Evolutionary conservation across 2,329 filamentous ascomycete species (phyloP).

Genomic region (Trichoderma sp.): DNA sequence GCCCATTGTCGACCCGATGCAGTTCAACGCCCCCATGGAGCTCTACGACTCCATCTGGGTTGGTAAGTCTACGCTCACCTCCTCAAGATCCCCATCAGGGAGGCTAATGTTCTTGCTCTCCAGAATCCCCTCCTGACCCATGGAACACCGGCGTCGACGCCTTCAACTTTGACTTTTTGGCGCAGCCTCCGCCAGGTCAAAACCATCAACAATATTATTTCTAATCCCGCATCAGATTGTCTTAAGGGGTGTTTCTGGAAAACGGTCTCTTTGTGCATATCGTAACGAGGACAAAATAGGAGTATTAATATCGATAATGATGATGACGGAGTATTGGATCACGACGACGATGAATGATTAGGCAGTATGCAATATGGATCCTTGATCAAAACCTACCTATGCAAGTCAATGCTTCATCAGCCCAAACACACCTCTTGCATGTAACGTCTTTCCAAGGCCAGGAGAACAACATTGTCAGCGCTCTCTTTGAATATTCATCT

Average conservation of each 20-base stretch:
- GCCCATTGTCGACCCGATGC: slow-evolving; percentile 57
- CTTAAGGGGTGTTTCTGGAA: too few relatives aligned
- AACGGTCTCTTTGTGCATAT: not conserved
- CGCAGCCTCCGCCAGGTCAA: slow-evolving; percentile 61
- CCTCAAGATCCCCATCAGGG: not conserved
- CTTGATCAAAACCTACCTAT: too few relatives aligned
- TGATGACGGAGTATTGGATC: not conserved
- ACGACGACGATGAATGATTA: not conserved
- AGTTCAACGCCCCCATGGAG: slow-evolving; percentile 68
- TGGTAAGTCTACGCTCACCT: slow-evolving; percentile 49
- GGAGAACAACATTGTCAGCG: slow-evolving; percentile 38
- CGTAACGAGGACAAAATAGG: not conserved
- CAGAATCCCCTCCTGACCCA: slow-evolving; percentile 60
- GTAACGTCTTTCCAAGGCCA: not conserved
- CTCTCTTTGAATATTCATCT: slow-evolving; percentile 61
- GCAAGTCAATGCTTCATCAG: too few relatives aligned
- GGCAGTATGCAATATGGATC: not conserved
- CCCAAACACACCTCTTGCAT: too few relatives aligned
- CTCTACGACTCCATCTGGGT: slow-evolving; percentile 70
- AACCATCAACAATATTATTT: slow-evolving; percentile 63
- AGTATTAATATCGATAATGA: not conserved
- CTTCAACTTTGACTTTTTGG: slow-evolving; percentile 63
- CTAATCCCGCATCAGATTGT: slow-evolving; percentile 35
- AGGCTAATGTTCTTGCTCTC: slow-evolving; percentile 27
- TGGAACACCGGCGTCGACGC: slow-evolving; percentile 58